Conservation (phyloP, 2,329 filamentous ascomycete genomes). For the Stylonectria norvegica region DNA sequence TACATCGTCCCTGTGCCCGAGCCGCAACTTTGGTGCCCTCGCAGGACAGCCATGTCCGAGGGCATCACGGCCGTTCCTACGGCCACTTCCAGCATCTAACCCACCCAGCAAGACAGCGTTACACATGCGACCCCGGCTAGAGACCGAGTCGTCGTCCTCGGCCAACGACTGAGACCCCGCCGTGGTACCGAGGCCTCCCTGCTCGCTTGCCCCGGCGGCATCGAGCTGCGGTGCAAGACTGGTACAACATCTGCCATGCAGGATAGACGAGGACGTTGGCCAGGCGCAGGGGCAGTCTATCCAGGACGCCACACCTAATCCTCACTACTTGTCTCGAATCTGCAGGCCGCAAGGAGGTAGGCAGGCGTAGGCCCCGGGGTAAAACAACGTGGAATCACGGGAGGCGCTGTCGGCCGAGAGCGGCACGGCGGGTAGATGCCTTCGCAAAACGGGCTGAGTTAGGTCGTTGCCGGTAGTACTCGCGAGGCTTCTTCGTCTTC, state of each 20-base stretch:
- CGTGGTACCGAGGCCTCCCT: slow-evolving; percentile 13
- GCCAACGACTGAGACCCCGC: slow-evolving; percentile 4
- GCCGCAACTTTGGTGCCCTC: slow-evolving; percentile 9
- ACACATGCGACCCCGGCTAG: slow-evolving; percentile 1
- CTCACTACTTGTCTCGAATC: slow-evolving; percentile 9
- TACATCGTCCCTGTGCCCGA: slow-evolving; percentile 4
- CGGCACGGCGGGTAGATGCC: slow-evolving; percentile 23
- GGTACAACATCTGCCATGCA: slow-evolving; percentile 8
- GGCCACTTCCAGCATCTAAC: too few species aligned
- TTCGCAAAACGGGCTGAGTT: slow-evolving; percentile 30
- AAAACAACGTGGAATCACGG: slow-evolving; percentile 24
- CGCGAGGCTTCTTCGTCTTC: slow-evolving; percentile 1
- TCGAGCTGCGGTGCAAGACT: slow-evolving; percentile 14
- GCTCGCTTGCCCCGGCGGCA: slow-evolving; percentile 19
- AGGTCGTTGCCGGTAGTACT: slow-evolving; percentile 16
- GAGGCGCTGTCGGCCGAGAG: slow-evolving; percentile 19
- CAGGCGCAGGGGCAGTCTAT: slow-evolving; percentile 3
- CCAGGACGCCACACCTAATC: slow-evolving; percentile 8
- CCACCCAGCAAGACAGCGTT: neutral
- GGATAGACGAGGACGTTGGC: slow-evolving; percentile 9
- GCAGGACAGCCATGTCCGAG: slow-evolving; percentile 4
- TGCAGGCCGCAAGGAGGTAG: slow-evolving; percentile 6
- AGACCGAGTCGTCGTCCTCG: slow-evolving; percentile 4
- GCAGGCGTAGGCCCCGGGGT: slow-evolving; percentile 3
- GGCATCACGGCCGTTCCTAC: slow-evolving; percentile 9